Evolutionary conservation across 2,329 filamentous ascomycete species (phyloP), one percentile per base, ranked within the genome.

Genomic region (Aspergillus floridensis): DNA sequence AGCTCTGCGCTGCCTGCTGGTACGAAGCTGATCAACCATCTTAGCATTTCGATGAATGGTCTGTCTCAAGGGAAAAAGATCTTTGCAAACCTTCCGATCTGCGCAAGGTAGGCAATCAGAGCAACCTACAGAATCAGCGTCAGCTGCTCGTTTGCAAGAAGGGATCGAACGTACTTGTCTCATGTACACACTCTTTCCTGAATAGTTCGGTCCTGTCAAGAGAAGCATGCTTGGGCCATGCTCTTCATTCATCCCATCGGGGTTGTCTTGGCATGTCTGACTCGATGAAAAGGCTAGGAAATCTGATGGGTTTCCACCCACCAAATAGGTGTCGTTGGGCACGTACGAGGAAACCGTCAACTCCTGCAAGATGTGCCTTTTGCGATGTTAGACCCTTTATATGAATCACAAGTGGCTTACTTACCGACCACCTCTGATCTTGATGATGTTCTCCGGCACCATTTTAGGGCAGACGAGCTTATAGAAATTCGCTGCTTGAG

Each of bases 131-230:
- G 24, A 16, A 24, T 11, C n/a, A n/a, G 12, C 4, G 21, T 68
- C 21, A 66, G 57, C 50, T 49, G 8, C 26, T 26, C n/a, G 32
- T n/a, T 10, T 16, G 10, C 58, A 12, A 46, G 24, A 11, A 5
- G 10, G 24, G 14, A 4, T 14, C 4, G 10, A 16, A n/a, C 62
- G 63, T 59, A 72, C 75, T 73, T 99, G 93, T 74, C 96, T 99
- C 71, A 98, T 82, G 74, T 96, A 98, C 0, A 98, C 86, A 66
- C 92, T 98, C 75, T 99, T 99, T 0, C 95, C 95, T 0, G 95
- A 98, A 72, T 95, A 96, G 67, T 99, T 99, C 4, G 95, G 93
- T 0, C 95, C 95, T 0, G 95, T 98, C 68, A 99, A 76, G 5
- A 97, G 79, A 12, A 97, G 73, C 77, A 92, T 88, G 64, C 84